These are phyloP conservation scores for Lentinula detonsa DNA, from an alignment of 768 basidiomycete genomes.

Conservation along the genomic window DNA sequence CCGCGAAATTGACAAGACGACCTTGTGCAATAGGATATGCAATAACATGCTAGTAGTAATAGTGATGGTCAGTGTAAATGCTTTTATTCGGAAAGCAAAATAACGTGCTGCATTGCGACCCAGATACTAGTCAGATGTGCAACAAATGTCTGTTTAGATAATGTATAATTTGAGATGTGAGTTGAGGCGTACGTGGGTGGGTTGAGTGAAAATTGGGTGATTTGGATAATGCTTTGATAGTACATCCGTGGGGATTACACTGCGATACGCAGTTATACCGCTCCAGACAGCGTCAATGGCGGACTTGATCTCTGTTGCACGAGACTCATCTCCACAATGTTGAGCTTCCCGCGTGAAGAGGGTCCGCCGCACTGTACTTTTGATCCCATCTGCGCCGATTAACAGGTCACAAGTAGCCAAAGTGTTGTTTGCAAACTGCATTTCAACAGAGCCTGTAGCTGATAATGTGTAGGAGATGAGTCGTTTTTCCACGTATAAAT, in stretches of 20 bases:
- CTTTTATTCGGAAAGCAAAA: neutral
- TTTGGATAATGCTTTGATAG: slow-evolving; percentile 8
- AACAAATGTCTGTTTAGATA: neutral
- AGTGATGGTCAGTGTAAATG: neutral
- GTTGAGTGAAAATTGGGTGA: neutral
- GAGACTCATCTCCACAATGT: slow-evolving; percentile 2
- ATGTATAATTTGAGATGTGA: neutral
- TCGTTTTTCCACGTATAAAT: slow-evolving; percentile 27
- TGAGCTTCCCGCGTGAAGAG: slow-evolving; percentile 17
- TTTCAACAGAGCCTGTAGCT: slow-evolving; percentile 13
- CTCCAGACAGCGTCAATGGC: slow-evolving; percentile 24
- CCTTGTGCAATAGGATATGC: slow-evolving; percentile 35
- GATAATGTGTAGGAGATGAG: slow-evolving; percentile 21
- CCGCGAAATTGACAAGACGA: slow-evolving; percentile 31
- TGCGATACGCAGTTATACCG: slow-evolving; percentile 25
- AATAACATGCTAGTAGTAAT: slow-evolving; percentile 25
- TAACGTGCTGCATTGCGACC: slow-evolving; percentile 6
- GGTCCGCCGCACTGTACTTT: slow-evolving; percentile 22
- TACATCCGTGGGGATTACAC: slow-evolving; percentile 21
- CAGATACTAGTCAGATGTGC: slow-evolving; percentile 9
- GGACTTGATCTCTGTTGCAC: slow-evolving; percentile 13
- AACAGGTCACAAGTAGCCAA: slow-evolving; percentile 30
- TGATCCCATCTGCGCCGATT: slow-evolving; percentile 37
- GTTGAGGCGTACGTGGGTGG: neutral
- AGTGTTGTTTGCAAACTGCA: slow-evolving; percentile 31